Percentiles rank a stretch among this genome's conserved stretches.
These are phyloP conservation scores for Aspergillus eucalypticola DNA, from an alignment of 2,329 filamentous ascomycete species.

Conservation along the genomic window DNA sequence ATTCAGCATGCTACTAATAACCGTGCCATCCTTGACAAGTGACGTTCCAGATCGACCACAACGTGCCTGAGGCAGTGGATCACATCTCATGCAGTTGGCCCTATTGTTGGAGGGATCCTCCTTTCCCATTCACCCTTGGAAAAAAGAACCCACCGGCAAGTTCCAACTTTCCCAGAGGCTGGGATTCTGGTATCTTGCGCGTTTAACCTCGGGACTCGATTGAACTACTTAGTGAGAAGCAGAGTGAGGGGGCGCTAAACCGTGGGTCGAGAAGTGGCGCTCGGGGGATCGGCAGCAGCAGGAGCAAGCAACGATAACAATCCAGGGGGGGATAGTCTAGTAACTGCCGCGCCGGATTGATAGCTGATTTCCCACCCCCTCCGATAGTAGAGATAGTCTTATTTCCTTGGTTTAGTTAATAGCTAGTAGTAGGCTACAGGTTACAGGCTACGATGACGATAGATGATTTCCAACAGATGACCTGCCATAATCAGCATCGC, in stretches of 20 bases:
- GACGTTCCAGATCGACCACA: slow-evolving; percentile 2
- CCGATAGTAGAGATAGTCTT: neutral
- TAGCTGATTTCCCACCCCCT: neutral
- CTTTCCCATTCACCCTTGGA: too few relatives aligned
- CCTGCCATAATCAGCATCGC: slow-evolving; percentile 14
- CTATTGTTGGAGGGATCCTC: too few relatives aligned
- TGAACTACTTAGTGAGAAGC: neutral
- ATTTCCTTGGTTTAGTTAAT: neutral
- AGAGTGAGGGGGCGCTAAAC: neutral
- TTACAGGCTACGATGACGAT: neutral
- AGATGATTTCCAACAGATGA: slow-evolving; percentile 12
- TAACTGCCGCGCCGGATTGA: neutral
- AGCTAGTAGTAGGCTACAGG: neutral
- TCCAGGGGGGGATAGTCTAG: neutral
- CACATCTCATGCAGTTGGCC: neutral
- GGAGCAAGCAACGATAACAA: slow-evolving; percentile 3
- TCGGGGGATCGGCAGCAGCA: slow-evolving; percentile 8
- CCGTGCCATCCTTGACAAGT: slow-evolving; percentile 1
- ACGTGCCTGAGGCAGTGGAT: slow-evolving; percentile 7
- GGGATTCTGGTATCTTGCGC: neutral
- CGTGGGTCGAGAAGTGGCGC: slow-evolving; percentile 7
- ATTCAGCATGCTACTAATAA: neutral
- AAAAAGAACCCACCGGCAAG: too few relatives aligned
- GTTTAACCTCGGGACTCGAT: neutral
- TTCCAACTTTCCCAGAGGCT: neutral